Conservation (phyloP, 1,139 yeast species). For the Magnusiomyces tetraspermus region DNA sequence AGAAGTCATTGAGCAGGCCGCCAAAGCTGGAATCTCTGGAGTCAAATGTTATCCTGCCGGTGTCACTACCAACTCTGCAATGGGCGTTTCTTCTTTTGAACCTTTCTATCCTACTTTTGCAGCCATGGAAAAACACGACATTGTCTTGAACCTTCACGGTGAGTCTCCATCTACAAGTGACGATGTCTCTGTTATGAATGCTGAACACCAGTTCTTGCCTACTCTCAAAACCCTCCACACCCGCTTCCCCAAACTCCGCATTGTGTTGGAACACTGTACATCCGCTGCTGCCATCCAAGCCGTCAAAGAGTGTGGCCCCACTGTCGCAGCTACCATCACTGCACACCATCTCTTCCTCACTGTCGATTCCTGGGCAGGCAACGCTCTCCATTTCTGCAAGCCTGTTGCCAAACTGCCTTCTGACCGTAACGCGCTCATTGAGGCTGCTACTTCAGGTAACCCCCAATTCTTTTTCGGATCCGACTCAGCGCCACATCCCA, state of each 20-base stretch:
- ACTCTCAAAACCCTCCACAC: slow-evolving; percentile 67
- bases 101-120: slow-evolving; percentile 81
- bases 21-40: slow-evolving; percentile 57
- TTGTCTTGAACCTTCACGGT: slow-evolving; percentile 86
- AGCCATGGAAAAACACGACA: slow-evolving; percentile 68
- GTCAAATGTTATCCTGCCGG: slow-evolving; percentile 98
- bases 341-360: slow-evolving; percentile 89
- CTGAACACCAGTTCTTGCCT: slow-evolving; percentile 90
- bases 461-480: slow-evolving; percentile 95
- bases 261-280: slow-evolving; percentile 91
- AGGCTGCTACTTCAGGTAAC: slow-evolving; percentile 86
- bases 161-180: slow-evolving; percentile 52
- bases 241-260: slow-evolving; percentile 79
- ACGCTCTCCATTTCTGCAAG: slow-evolving; percentile 88
- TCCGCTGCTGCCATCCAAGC: slow-evolving; percentile 79
- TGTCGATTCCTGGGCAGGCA: slow-evolving; percentile 94
- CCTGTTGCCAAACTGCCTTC: slow-evolving; percentile 93
- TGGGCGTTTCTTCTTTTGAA: slow-evolving; percentile 83
- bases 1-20: slow-evolving; percentile 71
- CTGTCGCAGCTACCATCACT: slow-evolving; percentile 87
- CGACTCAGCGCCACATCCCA: slow-evolving; percentile 95
- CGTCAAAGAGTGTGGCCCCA: slow-evolving; percentile 57
- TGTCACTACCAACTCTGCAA: slow-evolving; percentile 91
- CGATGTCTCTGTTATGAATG: slow-evolving; percentile 81
- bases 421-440: slow-evolving; percentile 69